Base-by-base conservation (phyloP, 1,284 basidiomycete genomes). In the Hymenochaete sp. region DNA sequence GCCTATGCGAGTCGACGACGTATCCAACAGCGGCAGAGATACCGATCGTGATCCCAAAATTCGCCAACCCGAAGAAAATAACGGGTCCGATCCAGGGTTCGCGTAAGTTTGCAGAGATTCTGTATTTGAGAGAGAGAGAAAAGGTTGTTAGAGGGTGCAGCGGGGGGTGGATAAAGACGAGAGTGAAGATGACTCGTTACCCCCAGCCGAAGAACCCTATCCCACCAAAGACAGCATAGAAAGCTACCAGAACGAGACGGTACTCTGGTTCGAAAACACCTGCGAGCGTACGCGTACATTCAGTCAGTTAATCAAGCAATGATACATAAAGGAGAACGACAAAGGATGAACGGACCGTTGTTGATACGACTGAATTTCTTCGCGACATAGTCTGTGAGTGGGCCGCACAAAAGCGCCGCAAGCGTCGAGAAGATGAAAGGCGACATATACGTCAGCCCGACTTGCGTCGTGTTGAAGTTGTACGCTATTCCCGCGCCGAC, bases 41-140 rank as follows among this genome's bases (percentile, higher is more conserved):
- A 3, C 53, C 53, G 14, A 56, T 49, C 33, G 49, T 51, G 21
- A 49, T 33, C 25, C 54, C 54, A 32, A 56, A 56, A 40, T 52
- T 54, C 16, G 52, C 40, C 2, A 54, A 44, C 9, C 53, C 54
- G 29, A 56, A 54, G 43, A 56, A 56, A 18, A 56, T 50, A 4
- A 56, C 54, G 5, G 54, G 54, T 2, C 49, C 54, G 14, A 56
- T 56, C 54, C 54, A 56, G 8, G 52, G 44, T 32, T 56, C 54
- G 24, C 37, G 37, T 13, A 36, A 19, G 29, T 55, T 37, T 19
- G 54, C 54, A 18, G 48, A 50, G 11, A 52, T 50, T 6, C 51
- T 49, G 26, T n/a, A 22, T 8, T 16, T n/a, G 13, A 4, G 29
- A 7, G 16, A 24, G 21, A 11, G 31, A 27, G 32, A 11, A n/a